Percentiles rank a stretch among this genome's conserved stretches.
phyloP scores from a whole-genome alignment of 1,284 basidiomycete genomes.

The Sanghuangporus baumii region DNA sequence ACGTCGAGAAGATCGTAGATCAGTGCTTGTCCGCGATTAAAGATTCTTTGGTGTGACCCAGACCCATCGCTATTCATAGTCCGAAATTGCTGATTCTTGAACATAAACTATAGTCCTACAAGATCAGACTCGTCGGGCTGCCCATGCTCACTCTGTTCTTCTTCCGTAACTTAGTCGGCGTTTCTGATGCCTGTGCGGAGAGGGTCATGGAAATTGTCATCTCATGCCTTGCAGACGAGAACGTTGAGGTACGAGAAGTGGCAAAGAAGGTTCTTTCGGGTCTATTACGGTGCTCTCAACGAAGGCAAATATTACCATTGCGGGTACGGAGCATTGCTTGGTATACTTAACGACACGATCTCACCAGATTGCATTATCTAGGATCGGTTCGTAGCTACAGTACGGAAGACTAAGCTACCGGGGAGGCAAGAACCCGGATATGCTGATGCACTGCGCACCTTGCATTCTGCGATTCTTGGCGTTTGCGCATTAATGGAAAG shows the following conservation, averaged over 20 bases:
- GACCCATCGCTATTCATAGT: slow-evolving; percentile 8
- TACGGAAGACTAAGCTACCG: slow-evolving; percentile 64
- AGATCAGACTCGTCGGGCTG: slow-evolving; percentile 68
- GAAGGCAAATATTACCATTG: slow-evolving; percentile 81
- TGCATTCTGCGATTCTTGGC: slow-evolving; percentile 90
- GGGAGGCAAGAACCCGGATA: slow-evolving; percentile 69
- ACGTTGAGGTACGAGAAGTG: slow-evolving; percentile 92
- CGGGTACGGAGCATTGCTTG: slow-evolving; percentile 45
- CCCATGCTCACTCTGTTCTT: slow-evolving; percentile 79
- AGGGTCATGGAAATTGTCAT: slow-evolving; percentile 78
- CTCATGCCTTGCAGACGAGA: slow-evolving; percentile 83
- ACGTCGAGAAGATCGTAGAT: slow-evolving; percentile 52
- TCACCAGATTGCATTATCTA: slow-evolving; percentile 27
- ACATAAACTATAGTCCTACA: slow-evolving; percentile 55
- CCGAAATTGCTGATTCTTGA: slow-evolving; percentile 7
- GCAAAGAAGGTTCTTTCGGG: slow-evolving; percentile 88
- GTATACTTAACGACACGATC: not conserved
- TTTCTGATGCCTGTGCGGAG: slow-evolving; percentile 60
- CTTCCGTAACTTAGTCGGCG: slow-evolving; percentile 78
- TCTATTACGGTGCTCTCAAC: slow-evolving; percentile 89
- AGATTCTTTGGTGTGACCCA: slow-evolving; percentile 49
- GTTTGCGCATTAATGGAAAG: slow-evolving; percentile 81
- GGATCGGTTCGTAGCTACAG: slow-evolving; percentile 74
- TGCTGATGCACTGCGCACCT: slow-evolving; percentile 63
- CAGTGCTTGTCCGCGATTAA: slow-evolving; percentile 64